Evolutionary conservation across 2,329 filamentous ascomycete species (phyloP).

Genomic region (Hymenoscyphus fraxineus): DNA sequence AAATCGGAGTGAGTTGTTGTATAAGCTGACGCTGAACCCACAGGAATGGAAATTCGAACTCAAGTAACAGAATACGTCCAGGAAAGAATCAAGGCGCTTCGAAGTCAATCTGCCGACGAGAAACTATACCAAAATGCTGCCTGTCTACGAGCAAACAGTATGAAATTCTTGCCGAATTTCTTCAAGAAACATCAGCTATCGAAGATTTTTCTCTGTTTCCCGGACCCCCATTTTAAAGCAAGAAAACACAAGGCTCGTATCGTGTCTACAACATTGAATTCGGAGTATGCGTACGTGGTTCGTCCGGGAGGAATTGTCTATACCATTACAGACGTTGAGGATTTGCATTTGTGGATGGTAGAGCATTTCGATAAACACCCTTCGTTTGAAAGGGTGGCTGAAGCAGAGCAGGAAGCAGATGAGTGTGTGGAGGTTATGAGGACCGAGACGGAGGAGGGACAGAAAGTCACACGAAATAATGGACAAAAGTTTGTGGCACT

Average conservation of each 20-base stretch:
- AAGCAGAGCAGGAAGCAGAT: slow-evolving; percentile 65
- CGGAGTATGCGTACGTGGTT: slow-evolving; percentile 89
- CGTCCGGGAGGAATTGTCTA: slow-evolving; percentile 83
- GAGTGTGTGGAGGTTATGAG: slow-evolving; percentile 71
- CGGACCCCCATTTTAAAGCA: slow-evolving; percentile 96
- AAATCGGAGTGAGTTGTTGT: neutral
- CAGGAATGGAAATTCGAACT: slow-evolving; percentile 86
- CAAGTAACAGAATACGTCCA: slow-evolving; percentile 89
- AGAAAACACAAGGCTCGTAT: slow-evolving; percentile 97
- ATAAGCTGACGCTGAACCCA: slow-evolving; percentile 15
- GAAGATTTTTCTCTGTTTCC: slow-evolving; percentile 97
- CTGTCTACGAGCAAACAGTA: slow-evolving; percentile 87
- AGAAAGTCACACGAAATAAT: slow-evolving; percentile 89
- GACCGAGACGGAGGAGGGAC: slow-evolving; percentile 90
- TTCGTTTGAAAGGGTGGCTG: slow-evolving; percentile 71
- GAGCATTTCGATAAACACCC: slow-evolving; percentile 75
- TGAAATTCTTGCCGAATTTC: slow-evolving; percentile 99
- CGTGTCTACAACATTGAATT: slow-evolving; percentile 80
- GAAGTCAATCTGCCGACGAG: slow-evolving; percentile 55
- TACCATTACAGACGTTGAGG: slow-evolving; percentile 96
- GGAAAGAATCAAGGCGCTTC: slow-evolving; percentile 78
- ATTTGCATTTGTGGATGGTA: slow-evolving; percentile 91
- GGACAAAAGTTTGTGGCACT: slow-evolving; percentile 89
- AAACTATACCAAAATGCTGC: slow-evolving; percentile 77
- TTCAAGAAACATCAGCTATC: slow-evolving; percentile 76